Evolutionary conservation across 164 flowering plant genomes (phyloP).

Genomic region (Piper longum): DNA sequence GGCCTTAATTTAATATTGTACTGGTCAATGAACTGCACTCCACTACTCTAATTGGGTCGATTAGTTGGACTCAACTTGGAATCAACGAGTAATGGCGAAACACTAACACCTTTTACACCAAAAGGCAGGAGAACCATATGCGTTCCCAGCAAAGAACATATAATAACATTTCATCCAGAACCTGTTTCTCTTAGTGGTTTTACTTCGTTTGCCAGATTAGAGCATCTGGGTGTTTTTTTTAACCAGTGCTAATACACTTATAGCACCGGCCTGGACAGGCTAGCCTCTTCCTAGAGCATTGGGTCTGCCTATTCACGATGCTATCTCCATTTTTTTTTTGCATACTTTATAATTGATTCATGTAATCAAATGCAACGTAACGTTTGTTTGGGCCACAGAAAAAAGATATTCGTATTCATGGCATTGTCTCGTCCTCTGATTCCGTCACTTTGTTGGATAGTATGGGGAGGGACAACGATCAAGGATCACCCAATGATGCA

Average conservation of each 20-base stretch:
- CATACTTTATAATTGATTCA: constrained; percentile 3
- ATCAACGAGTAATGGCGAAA: neutral
- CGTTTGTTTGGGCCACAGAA: neutral
- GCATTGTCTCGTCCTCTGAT: neutral
- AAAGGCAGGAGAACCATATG: constrained; percentile 4
- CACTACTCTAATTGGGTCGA: neutral
- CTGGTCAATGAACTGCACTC: neutral
- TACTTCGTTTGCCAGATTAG: constrained; percentile 3
- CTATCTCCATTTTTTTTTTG: neutral
- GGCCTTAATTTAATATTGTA: neutral
- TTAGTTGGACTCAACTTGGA: neutral
- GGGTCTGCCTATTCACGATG: neutral
- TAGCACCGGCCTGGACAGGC: neutral
- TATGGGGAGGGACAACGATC: neutral
- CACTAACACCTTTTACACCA: neutral
- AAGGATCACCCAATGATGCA: constrained; percentile 11
- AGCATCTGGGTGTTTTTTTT: constrained; percentile 2
- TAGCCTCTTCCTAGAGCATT: neutral
- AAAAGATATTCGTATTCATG: neutral
- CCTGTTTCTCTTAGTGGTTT: constrained; percentile 3
- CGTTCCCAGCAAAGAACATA: neutral
- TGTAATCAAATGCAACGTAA: neutral
- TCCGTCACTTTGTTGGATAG: constrained; percentile 2
- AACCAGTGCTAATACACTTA: constrained; percentile 1
- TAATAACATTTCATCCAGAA: neutral